phyloP scores from a whole-genome alignment of 768 basidiomycete genomes.

The Phlebiopsis gigantea region DNA sequence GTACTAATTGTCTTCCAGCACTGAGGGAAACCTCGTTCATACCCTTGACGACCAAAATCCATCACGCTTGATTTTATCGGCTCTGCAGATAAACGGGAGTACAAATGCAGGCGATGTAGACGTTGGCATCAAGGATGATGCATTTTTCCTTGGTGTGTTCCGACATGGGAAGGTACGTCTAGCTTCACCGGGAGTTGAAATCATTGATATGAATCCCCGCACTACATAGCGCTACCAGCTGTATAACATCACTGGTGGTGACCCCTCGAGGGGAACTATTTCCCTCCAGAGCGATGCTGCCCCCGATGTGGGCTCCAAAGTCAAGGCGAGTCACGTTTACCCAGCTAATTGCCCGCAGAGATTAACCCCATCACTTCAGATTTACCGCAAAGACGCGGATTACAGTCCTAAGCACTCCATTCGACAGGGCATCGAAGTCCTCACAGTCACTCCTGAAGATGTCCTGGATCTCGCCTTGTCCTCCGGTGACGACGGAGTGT shows the following conservation, averaged over 20 bases:
- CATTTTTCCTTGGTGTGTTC: conserved; percentile 50
- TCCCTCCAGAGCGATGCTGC: conserved; percentile 51
- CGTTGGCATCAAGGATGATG: conserved; percentile 39
- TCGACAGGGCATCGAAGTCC: background rate
- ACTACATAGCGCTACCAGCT: conserved; percentile 45
- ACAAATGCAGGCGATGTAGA: conserved; percentile 20
- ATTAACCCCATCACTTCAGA: background rate
- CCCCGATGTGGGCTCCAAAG: conserved; percentile 42
- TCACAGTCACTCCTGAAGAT: background rate
- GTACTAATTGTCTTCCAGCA: conserved; percentile 30
- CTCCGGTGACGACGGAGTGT: background rate
- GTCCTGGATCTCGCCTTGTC: background rate
- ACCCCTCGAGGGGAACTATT: conserved; percentile 63
- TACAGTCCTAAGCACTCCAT: background rate
- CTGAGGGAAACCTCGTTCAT: conserved; percentile 71
- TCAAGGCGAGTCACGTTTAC: conserved; percentile 38
- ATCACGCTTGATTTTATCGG: conserved; percentile 49
- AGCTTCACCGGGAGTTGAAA: conserved; percentile 46
- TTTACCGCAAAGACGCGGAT: conserved; percentile 3
- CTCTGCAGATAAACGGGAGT: conserved; percentile 31
- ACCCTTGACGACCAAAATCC: conserved; percentile 54
- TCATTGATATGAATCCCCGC: conserved; percentile 70
- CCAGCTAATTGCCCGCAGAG: no score
- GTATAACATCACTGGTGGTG: conserved; percentile 62
- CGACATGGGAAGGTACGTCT: conserved; percentile 18